These are phyloP conservation scores for Plectosphaerella sp. DNA, from an alignment of 2,329 filamentous ascomycete genomes.

Conservation along the genomic window DNA sequence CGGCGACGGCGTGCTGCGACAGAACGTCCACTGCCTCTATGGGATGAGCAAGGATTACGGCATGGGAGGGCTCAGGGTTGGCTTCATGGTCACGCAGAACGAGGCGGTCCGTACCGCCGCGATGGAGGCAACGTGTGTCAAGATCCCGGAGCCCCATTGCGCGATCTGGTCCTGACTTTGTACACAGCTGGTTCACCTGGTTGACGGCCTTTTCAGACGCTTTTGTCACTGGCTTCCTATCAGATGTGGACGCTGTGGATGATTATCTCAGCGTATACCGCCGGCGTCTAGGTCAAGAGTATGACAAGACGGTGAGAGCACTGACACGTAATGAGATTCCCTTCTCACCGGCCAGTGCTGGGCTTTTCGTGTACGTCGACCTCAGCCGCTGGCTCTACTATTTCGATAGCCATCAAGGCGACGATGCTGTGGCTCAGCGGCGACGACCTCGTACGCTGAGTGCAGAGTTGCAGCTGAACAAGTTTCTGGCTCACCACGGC, in stretches of 20 bases:
- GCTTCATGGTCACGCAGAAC: slow-evolving; percentile 3
- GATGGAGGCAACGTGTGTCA: background rate
- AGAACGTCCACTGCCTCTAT: slow-evolving; percentile 5
- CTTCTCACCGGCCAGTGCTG: background rate
- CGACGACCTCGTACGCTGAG: background rate
- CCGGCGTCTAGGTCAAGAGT: background rate
- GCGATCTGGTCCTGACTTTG: background rate
- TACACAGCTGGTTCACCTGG: background rate
- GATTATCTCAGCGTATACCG: background rate
- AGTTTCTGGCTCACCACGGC: background rate
- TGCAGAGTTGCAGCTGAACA: background rate
- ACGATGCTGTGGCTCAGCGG: too few relatives aligned
- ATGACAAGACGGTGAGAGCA: background rate
- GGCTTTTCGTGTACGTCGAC: slow-evolving; percentile 2
- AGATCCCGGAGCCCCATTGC: too few relatives aligned
- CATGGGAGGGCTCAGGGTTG: slow-evolving; percentile 1
- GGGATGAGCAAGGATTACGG: slow-evolving; percentile 6
- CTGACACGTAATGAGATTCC: background rate
- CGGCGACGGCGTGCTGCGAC: background rate
- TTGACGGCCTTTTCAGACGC: background rate
- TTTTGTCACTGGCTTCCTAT: background rate
- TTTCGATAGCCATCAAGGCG: background rate
- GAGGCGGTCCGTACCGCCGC: background rate
- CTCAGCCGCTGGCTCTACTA: slow-evolving; percentile 2
- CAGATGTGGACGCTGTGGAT: background rate